Conservation (phyloP, 345 rosid genomes). For the Euphorbia tirucalli region DNA sequence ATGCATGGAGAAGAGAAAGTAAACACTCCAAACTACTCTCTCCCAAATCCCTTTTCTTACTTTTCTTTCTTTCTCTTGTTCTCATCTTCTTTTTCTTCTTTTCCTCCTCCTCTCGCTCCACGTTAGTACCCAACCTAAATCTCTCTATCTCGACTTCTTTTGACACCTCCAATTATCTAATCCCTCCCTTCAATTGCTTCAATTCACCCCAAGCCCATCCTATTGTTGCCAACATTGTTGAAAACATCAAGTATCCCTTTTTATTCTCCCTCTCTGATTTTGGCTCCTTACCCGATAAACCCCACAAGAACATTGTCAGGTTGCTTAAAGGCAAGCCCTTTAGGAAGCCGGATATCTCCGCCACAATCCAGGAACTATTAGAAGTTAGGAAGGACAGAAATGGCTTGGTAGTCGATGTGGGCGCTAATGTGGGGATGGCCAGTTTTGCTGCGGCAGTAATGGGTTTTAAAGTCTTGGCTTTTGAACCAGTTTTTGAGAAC, state of each 20-base stretch:
- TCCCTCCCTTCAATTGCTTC: constrained; percentile 66
- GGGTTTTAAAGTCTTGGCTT: constrained; percentile 85
- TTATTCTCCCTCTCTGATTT: constrained; percentile 81
- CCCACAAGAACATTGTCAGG: constrained; percentile 92
- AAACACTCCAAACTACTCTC: constrained; percentile 50
- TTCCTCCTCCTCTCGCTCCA: constrained; percentile 26
- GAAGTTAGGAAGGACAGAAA: constrained; percentile 48
- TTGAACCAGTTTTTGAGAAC: constrained; percentile 92
- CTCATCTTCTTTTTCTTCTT: constrained; percentile 42
- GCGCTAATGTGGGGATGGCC: constrained; percentile 98
- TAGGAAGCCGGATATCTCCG: constrained; percentile 85
- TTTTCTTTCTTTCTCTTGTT: constrained; percentile 46
- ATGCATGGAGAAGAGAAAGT: constrained; percentile 28
- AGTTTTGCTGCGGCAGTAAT: constrained; percentile 89
- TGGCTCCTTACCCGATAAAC: constrained; percentile 84
- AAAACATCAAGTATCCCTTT: constrained; percentile 75
- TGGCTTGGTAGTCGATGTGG: constrained; percentile 82
- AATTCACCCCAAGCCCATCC: constrained; percentile 79
- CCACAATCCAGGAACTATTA: constrained; percentile 68
- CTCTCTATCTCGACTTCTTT: constrained; percentile 15
- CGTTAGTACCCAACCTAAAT: constrained; percentile 17
- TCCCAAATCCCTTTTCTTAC: constrained; percentile 41
- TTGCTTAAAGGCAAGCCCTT: constrained; percentile 87
- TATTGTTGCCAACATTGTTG: constrained; percentile 77
- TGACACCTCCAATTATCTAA: constrained; percentile 30